phyloP scores from a whole-genome alignment of 2,329 filamentous ascomycete genomes.

The Fusarium albidum region DNA sequence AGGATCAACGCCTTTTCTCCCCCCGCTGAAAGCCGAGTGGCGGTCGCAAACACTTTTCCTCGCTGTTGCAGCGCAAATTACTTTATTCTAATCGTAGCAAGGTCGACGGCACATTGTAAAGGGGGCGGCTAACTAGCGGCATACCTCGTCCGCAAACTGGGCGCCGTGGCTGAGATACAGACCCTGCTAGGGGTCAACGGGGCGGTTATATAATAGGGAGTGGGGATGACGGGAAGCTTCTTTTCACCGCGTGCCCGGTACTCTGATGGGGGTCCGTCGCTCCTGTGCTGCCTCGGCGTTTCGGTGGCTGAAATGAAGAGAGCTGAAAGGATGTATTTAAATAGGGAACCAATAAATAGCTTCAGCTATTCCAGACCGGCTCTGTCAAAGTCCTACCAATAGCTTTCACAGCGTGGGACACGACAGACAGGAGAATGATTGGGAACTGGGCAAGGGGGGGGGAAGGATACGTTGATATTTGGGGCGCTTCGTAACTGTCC shows the following conservation, averaged over 20 bases:
- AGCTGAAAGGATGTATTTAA: not conserved
- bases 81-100: not conserved
- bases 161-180: constrained; percentile 29
- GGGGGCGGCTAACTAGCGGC: constrained; percentile 2
- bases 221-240: constrained; percentile 16
- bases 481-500: too few relatives aligned
- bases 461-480: too few relatives aligned
- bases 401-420: too few relatives aligned
- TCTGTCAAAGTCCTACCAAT: too few relatives aligned
- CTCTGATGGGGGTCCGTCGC: not conserved
- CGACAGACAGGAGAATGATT: too few relatives aligned
- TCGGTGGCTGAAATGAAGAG: not conserved
- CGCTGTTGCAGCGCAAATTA: constrained; percentile 4
- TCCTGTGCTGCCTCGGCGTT: not conserved
- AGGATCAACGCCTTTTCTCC: too few relatives aligned
- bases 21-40: too few relatives aligned
- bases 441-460: too few relatives aligned
- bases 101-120: constrained; percentile 1
- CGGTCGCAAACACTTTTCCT: not conserved
- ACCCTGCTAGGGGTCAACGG: not conserved
- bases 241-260: not conserved
- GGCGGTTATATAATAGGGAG: not conserved
- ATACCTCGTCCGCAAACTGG: constrained; percentile 21
- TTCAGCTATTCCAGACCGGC: not conserved
- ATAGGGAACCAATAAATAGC: not conserved